Evolutionary conservation across 2,329 filamentous ascomycete species (phyloP).

Genomic region (Tothia fuscella): DNA sequence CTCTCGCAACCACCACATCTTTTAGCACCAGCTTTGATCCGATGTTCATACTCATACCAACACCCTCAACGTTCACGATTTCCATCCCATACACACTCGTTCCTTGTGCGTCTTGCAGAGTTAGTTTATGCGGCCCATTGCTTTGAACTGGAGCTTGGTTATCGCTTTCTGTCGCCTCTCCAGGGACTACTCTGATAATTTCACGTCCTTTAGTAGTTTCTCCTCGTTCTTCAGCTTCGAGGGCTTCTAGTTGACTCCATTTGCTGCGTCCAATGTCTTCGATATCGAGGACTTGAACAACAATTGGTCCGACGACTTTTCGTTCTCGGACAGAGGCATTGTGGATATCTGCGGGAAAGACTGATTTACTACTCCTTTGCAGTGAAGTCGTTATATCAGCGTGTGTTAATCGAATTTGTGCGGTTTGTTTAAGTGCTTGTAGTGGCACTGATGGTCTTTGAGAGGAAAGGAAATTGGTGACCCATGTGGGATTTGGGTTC

Average conservation of each 20-base stretch:
- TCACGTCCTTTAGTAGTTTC: constrained; percentile 67
- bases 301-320: constrained; percentile 47
- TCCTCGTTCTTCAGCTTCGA: constrained; percentile 61
- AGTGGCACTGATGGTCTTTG: constrained; percentile 47
- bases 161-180: constrained; percentile 30
- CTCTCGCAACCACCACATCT: constrained; percentile 57
- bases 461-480: constrained; percentile 48
- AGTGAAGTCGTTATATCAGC: constrained; percentile 60
- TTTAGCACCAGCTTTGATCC: constrained; percentile 70
- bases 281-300: constrained; percentile 75
- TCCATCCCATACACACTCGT: constrained; percentile 62
- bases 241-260: constrained; percentile 78
- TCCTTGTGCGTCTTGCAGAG: constrained; percentile 69
- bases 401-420: constrained; percentile 66
- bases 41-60: constrained; percentile 58
- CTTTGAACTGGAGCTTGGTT: constrained; percentile 12
- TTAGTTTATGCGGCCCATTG: constrained; percentile 59
- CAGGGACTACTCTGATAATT: constrained; percentile 60
- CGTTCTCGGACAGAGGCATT: constrained; percentile 44
- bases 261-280: constrained; percentile 69
- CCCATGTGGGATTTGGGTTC: constrained; percentile 47
- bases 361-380: constrained; percentile 26
- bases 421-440: constrained; percentile 63
- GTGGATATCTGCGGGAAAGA: constrained; percentile 47
- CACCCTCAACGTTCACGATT: constrained; percentile 49